Conservation (phyloP, 2,329 filamentous ascomycete genomes). For the Colletotrichum truncatum region DNA sequence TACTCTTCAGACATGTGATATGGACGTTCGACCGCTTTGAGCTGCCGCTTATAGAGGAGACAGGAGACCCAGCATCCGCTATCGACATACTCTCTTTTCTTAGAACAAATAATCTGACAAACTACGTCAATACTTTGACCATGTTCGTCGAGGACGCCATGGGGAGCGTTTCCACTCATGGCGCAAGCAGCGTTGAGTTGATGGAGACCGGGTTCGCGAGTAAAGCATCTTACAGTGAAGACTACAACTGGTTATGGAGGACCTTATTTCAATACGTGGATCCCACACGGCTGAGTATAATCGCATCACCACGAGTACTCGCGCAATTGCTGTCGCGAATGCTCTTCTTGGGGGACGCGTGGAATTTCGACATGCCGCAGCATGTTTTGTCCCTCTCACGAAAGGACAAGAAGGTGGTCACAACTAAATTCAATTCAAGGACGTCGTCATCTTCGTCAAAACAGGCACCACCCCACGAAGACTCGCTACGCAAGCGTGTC, state of each 20-base stretch:
- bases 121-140: slow-evolving; percentile 51
- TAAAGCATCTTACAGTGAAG: slow-evolving; percentile 24
- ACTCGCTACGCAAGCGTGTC: neutral
- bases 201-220: slow-evolving; percentile 20
- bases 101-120: slow-evolving; percentile 43
- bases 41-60: slow-evolving; percentile 35
- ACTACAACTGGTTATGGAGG: slow-evolving; percentile 62
- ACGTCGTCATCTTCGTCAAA: neutral
- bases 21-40: slow-evolving; percentile 49
- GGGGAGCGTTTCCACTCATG: neutral
- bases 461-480: neutral
- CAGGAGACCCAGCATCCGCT: slow-evolving; percentile 31
- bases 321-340: slow-evolving; percentile 67
- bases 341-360: slow-evolving; percentile 65
- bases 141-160: slow-evolving; percentile 43
- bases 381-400: slow-evolving; percentile 66
- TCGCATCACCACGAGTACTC: slow-evolving; percentile 70
- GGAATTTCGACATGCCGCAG: slow-evolving; percentile 70
- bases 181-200: slow-evolving; percentile 14
- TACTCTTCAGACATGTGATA: slow-evolving; percentile 65
- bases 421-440: neutral
- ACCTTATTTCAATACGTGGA: slow-evolving; percentile 62
- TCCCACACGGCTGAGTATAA: slow-evolving; percentile 62
- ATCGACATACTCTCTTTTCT: slow-evolving; percentile 53
- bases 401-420: slow-evolving; percentile 11